phyloP scores from a whole-genome alignment of 352 stramenopile genomes.

The Phytopythium aichiense region DNA sequence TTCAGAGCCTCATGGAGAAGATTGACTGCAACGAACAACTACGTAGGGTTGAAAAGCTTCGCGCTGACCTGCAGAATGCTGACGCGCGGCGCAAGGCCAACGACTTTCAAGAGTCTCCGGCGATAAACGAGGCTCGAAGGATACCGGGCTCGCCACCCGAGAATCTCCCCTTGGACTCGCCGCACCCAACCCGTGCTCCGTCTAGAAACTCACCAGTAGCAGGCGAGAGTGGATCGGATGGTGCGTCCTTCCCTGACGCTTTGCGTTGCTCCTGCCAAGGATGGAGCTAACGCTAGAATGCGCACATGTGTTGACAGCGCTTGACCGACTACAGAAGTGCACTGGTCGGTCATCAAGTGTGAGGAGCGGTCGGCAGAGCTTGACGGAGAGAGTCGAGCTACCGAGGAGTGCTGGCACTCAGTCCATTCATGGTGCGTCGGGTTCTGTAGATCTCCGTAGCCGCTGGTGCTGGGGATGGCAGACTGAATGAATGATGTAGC shows the following conservation, averaged over 20 bases:
- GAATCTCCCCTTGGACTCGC: not conserved
- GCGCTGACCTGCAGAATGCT: conserved; percentile 27
- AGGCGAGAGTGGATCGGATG: not conserved
- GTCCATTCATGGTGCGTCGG: not conserved
- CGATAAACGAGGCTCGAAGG: not conserved
- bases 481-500: not conserved
- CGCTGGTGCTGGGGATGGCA: not conserved
- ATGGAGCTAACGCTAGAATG: not conserved
- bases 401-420: conserved; percentile 4
- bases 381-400: conserved; percentile 1
- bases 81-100: conserved; percentile 15
- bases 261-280: not conserved
- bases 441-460: not conserved
- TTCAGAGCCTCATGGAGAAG: conserved; percentile 21
- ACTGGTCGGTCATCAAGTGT: conserved; percentile 2
- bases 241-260: not conserved
- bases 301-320: not conserved
- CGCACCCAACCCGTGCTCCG: not conserved
- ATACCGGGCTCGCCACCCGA: not conserved
- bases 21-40: conserved; percentile 30
- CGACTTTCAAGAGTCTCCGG: not conserved
- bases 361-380: not conserved
- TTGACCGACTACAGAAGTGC: not conserved
- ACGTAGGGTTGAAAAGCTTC: conserved; percentile 29
- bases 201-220: not conserved